Evolutionary conservation across 2,329 filamentous ascomycete species (phyloP), one percentile per base, ranked within the genome.

Genomic region (Thelonectria rubi): DNA sequence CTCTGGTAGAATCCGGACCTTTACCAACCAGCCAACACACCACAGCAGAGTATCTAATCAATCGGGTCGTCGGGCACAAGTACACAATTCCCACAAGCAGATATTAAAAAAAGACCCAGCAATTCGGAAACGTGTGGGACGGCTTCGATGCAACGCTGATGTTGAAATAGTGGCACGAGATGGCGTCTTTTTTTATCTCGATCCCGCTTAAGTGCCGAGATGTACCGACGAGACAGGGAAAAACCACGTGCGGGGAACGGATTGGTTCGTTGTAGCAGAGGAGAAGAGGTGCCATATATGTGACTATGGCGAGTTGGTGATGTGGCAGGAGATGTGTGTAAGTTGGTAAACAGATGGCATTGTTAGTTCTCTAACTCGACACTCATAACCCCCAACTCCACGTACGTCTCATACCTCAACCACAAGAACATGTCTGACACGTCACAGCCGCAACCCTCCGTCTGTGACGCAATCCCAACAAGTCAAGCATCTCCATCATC

Each of bases 121-220:
- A 61, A 54, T 39, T 43, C 32, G 47, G 53, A 63, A 46, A 37
- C 37, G 3, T 50, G 48, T 63, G 53, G 59, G 55, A 54, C 30
- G 26, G 26, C n/a, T 53, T 60, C 47, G 55, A 59, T 49, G 50
- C 52, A 18, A 43, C 59, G 61, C 53, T 32, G 46, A 61, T 67
- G 64, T 66, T 57, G 67, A 68, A 64, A 69, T 69, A 42, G 40
- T 34, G 49, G 54, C 18, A 43, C 21, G 45, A 39, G 49, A 69
- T 69, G 62, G 60, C 66, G 67, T 37, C 60, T 64, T 64, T 40
- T 53, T 65, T 3, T 55, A 67, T 59, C 58, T 61, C 52, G 52
- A 61, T 56, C 18, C 26, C 8, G 32, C 21, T 14, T n/a, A 60
- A 34, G 48, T 40, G 45, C 46, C 52, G 52, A 55, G 9, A 42